Base-by-base conservation (phyloP, 106 monocot genomes). In the Agapanthus africanus region DNA sequence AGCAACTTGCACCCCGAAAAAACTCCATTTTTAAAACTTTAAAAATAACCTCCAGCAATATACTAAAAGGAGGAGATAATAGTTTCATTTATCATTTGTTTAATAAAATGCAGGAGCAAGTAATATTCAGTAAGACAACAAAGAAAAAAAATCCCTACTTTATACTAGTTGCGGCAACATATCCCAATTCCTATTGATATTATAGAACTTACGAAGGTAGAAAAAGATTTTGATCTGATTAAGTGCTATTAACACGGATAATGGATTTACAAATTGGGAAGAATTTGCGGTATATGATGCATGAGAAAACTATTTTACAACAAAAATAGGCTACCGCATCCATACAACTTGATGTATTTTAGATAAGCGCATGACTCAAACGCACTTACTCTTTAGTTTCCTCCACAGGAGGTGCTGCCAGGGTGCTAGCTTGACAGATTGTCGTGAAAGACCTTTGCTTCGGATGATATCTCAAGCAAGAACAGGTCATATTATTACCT, bases 341-440 rank as follows among this genome's bases (percentile, higher is more conserved):
- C 10, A 44, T 44, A 44, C 44, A 44, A 44, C 44, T 14, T 9
- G 2, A 44, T 44, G n/a, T n/a, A n/a, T n/a, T n/a, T n/a, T n/a
- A n/a, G n/a, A n/a, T n/a, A n/a, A n/a, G n/a, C n/a, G n/a, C n/a
- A n/a, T n/a, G n/a, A n/a, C n/a, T n/a, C 11, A 10, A 79, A 57
- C 40, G 22, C 32, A 31, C 70, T 51, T 76, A 81, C 80, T 72
- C 76, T 72, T 72, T 76, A 27, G 67, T 59, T 66, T 76, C 80
- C 62, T 81, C 65, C 35, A 59, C 73, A 22, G 63, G 54, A 73
- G 76, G 73, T 7, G 37, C 50, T 35, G 76, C 63, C 42, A 77
- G 44, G 15, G 73, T 46, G 31, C 73, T 77, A 28, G 63, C 68
- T 44, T 77, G 62, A 23, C 40, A 73, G 18, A 71, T 44, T 54